Evolutionary conservation across 2,329 filamentous ascomycete species (phyloP).

Genomic region (Magnaporthiopsis incrustans): DNA sequence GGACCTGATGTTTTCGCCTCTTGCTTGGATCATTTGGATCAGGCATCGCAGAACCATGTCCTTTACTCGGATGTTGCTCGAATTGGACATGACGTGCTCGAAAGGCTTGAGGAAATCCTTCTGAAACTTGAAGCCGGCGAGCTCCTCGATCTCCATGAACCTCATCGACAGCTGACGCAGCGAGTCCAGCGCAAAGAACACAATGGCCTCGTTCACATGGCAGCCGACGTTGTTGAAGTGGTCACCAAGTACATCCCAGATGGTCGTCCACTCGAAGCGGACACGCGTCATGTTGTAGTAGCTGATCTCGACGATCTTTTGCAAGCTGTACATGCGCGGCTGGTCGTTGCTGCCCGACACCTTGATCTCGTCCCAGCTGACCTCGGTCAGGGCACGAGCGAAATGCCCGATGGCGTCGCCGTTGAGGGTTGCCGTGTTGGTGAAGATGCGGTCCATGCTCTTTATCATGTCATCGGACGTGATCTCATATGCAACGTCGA

Average conservation of each 20-base stretch:
- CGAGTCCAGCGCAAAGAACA: constrained; percentile 95
- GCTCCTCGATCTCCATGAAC: constrained; percentile 96
- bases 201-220: constrained; percentile 91
- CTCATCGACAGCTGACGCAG: constrained; percentile 94
- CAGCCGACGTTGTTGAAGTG: constrained; percentile 98
- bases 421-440: constrained; percentile 86
- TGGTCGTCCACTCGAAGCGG: constrained; percentile 95
- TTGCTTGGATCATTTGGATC: constrained; percentile 98
- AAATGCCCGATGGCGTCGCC: constrained; percentile 95
- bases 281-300: constrained; percentile 99
- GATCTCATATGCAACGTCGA: constrained; percentile 84
- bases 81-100: constrained; percentile 94
- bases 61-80: constrained; percentile 84
- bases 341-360: constrained; percentile 94
- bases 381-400: constrained; percentile 82
- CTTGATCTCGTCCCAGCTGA: constrained; percentile 98
- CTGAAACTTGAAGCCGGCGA: constrained; percentile 98
- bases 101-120: constrained; percentile 99
- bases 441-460: constrained; percentile 91
- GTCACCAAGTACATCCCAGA: constrained; percentile 95
- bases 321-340: constrained; percentile 90
- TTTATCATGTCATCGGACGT: constrained; percentile 89
- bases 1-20: constrained; percentile 92
- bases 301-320: constrained; percentile 97
- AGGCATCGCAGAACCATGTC: constrained; percentile 94